A percentile compares a stretch with the other conserved stretches of the same genome.
Conservation (phyloP, 2,329 filamentous ascomycete species). For the Fusarium anguioides region DNA sequence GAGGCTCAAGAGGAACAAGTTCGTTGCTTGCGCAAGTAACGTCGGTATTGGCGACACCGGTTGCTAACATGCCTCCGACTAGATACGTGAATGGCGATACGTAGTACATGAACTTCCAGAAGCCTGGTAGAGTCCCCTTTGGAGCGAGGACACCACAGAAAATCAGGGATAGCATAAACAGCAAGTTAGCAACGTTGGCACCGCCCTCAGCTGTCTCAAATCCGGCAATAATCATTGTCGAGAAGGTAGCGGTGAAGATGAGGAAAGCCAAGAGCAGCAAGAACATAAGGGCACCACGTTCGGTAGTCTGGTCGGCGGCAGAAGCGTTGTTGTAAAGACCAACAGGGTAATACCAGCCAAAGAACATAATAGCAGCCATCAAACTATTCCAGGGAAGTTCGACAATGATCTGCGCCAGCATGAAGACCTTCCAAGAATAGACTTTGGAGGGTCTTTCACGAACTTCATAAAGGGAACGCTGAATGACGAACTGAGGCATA, state of each 20-base stretch:
- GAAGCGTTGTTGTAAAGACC: constrained; percentile 78
- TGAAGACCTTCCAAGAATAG: constrained; percentile 87
- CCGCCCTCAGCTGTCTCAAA: constrained; percentile 73
- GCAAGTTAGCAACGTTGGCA: constrained; percentile 73
- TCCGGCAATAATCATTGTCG: constrained; percentile 78
- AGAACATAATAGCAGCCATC: constrained; percentile 79
- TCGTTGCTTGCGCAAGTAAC: constrained; percentile 79
- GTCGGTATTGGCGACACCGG: constrained; percentile 73
- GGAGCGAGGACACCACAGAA: constrained; percentile 47
- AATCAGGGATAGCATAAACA: constrained; percentile 70
- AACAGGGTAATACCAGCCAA: constrained; percentile 88
- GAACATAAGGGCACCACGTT: constrained; percentile 83
- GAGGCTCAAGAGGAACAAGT: constrained; percentile 71
- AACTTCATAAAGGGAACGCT: constrained; percentile 84
- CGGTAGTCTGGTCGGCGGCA: constrained; percentile 67
- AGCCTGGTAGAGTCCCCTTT: constrained; percentile 66
- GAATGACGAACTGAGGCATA: constrained; percentile 87
- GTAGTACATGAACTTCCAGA: constrained; percentile 66
- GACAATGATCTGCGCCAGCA: constrained; percentile 83
- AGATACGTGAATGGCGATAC: constrained; percentile 87
- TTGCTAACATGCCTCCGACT: constrained; percentile 76
- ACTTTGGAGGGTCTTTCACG: constrained; percentile 86
- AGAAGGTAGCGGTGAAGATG: constrained; percentile 84
- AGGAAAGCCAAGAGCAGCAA: constrained; percentile 80
- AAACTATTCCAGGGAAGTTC: constrained; percentile 88